Conservation (phyloP, 768 basidiomycete genomes). For the Neoboletus subvelutipes region DNA sequence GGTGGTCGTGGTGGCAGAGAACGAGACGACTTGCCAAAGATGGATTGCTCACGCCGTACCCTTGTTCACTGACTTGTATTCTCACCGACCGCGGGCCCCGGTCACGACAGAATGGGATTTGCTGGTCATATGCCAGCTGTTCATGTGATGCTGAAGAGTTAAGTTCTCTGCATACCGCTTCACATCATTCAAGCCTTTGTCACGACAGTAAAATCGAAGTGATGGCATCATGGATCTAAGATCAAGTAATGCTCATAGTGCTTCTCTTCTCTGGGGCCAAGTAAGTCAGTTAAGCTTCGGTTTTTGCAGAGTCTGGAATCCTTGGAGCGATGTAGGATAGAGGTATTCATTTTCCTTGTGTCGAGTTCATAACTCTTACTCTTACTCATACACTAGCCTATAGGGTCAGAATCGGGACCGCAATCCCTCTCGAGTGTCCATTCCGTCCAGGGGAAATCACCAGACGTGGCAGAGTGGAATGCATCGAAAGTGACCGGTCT, state of each 20-base stretch:
- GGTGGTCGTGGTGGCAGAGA: not conserved
- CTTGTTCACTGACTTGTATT: not conserved
- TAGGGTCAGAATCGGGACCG: not conserved
- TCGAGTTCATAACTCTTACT: not conserved
- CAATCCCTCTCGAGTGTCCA: not conserved
- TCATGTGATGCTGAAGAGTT: no score
- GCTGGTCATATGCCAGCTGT: no score
- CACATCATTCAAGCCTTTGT: not conserved
- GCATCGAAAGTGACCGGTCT: not conserved
- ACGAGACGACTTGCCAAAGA: slow-evolving; percentile 13
- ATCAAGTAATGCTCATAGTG: not conserved
- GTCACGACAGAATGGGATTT: not conserved
- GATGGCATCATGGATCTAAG: not conserved
- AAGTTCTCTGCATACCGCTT: not conserved
- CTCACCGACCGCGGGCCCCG: slow-evolving; percentile 9
- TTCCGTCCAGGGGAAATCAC: not conserved
- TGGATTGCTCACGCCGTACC: slow-evolving; percentile 2
- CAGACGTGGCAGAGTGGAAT: not conserved
- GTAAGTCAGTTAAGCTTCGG: not conserved
- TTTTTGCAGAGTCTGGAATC: not conserved
- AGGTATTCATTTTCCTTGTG: not conserved
- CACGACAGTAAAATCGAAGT: not conserved
- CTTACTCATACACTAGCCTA: not conserved
- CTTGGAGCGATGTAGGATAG: not conserved
- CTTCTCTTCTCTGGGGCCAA: not conserved